phyloP scores from a whole-genome alignment of 495 filamentous ascomycete species.

The Penicillium turbatum region DNA sequence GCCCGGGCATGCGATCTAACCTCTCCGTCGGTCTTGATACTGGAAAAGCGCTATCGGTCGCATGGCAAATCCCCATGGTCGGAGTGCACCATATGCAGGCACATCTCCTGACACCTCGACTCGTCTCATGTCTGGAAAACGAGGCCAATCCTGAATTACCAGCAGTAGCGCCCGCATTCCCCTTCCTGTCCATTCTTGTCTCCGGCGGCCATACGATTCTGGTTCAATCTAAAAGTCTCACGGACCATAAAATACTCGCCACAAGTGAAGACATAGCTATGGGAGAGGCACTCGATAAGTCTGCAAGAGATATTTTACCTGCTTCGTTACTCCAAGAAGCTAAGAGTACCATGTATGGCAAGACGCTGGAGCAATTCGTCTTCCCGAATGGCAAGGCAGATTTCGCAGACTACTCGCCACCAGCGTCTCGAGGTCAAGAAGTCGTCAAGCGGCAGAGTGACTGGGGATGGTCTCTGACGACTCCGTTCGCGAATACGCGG shows the following conservation, averaged over 20 bases:
- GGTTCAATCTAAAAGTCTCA: conserved; percentile 61
- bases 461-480: conserved; percentile 56
- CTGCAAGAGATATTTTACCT: conserved; percentile 70
- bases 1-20: conserved; percentile 79
- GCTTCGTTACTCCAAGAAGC: conserved; percentile 36
- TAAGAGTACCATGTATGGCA: conserved; percentile 70
- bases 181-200: conserved; percentile 84
- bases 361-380: conserved; percentile 63
- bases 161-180: conserved; percentile 49
- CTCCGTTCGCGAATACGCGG: conserved; percentile 50
- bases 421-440: conserved; percentile 51
- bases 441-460: conserved; percentile 33
- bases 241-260: conserved; percentile 67
- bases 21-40: conserved; percentile 73
- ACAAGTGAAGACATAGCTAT: conserved; percentile 69
- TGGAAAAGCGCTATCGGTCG: conserved; percentile 82
- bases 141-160: not conserved
- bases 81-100: conserved; percentile 97
- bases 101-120: conserved; percentile 80
- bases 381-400: conserved; percentile 54
- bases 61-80: conserved; percentile 75
- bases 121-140: conserved; percentile 58
- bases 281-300: conserved; percentile 82
- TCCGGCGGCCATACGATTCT: conserved; percentile 92
- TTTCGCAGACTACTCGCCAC: conserved; percentile 55